Evolutionary conservation across 768 basidiomycete species (phyloP).

Genomic region (Boletus rubropictus): DNA sequence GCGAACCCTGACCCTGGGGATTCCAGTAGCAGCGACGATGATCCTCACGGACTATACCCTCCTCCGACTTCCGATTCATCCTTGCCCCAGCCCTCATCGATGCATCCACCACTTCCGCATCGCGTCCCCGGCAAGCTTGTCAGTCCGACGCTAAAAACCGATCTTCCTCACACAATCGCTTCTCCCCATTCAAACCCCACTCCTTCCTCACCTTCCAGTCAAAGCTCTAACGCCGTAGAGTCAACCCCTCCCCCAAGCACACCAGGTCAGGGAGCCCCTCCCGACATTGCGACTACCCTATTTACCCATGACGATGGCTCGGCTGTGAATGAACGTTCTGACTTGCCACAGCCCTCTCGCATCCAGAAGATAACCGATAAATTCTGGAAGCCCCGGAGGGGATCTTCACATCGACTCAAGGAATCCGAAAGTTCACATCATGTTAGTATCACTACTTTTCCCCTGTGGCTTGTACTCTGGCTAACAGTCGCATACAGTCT

Average conservation of each 20-base stretch:
- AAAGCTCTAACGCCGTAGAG: constrained; percentile 56
- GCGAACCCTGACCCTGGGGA: constrained; percentile 56
- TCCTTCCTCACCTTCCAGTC: constrained; percentile 65
- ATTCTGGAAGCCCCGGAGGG: constrained; percentile 24
- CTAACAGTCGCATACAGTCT: constrained; percentile 21
- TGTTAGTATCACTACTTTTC: constrained; percentile 7
- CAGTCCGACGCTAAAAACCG: constrained; percentile 33
- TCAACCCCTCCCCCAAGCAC: constrained; percentile 70
- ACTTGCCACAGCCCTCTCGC: constrained; percentile 26
- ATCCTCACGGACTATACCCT: constrained; percentile 18
- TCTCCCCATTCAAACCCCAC: constrained; percentile 47
- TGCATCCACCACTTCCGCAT: constrained; percentile 16
- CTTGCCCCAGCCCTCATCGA: constrained; percentile 24
- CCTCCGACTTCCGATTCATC: constrained; percentile 24
- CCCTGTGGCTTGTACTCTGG: constrained; percentile 1
- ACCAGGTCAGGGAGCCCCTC: constrained; percentile 45
- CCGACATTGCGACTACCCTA: constrained; percentile 35
- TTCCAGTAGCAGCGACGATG: constrained; percentile 36
- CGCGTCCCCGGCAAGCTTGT: constrained; percentile 17
- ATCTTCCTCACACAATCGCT: constrained; percentile 30
- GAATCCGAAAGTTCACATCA: constrained; percentile 25
- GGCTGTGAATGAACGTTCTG: constrained; percentile 25
- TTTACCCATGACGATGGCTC: constrained; percentile 37
- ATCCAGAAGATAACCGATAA: constrained; percentile 31
- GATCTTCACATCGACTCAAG: constrained; percentile 27